phyloP scores from a whole-genome alignment of 2,329 filamentous ascomycete species.

The Sporothrix phasma region DNA sequence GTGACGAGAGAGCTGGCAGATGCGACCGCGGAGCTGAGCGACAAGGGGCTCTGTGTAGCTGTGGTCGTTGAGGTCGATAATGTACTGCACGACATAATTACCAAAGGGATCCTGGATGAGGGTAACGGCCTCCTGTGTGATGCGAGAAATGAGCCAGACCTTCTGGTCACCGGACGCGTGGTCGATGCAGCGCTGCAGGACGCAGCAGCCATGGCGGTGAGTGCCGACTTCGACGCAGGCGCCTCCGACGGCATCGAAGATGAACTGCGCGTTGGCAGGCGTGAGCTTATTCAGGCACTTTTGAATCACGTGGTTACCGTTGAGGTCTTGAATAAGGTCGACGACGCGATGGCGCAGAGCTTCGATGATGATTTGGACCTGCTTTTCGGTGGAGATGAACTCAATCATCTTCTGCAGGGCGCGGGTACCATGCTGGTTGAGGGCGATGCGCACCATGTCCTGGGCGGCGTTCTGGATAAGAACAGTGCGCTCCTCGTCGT shows the following conservation, averaged over 20 bases:
- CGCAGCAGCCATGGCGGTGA: conserved; percentile 94
- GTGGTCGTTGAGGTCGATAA: conserved; percentile 83
- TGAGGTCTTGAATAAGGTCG: conserved; percentile 90
- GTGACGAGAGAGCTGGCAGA: conserved; percentile 70
- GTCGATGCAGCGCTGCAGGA: conserved; percentile 95
- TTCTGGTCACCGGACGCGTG: conserved; percentile 89
- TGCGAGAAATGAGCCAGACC: conserved; percentile 71
- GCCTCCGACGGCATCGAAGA: conserved; percentile 84
- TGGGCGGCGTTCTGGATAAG: conserved; percentile 83
- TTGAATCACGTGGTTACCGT: conserved; percentile 98
- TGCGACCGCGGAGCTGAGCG: conserved; percentile 63
- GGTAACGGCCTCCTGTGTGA: conserved; percentile 77
- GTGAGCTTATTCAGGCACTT: conserved; percentile 95
- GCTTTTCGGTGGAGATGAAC: conserved; percentile 75
- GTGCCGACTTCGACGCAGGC: conserved; percentile 88
- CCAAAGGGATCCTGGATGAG: conserved; percentile 95
- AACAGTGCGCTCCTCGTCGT: conserved; percentile 85
- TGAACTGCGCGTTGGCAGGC: conserved; percentile 80
- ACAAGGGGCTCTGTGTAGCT: conserved; percentile 85
- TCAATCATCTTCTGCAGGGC: conserved; percentile 99
- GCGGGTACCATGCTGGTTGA: conserved; percentile 95
- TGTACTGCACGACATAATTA: conserved; percentile 98
- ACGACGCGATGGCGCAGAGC: conserved; percentile 79
- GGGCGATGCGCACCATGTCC: conserved; percentile 82
- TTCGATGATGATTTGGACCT: conserved; percentile 78